These are phyloP conservation scores for Metarhizium brunneum DNA, from an alignment of 2,329 filamentous ascomycete genomes.

Conservation along the genomic window DNA sequence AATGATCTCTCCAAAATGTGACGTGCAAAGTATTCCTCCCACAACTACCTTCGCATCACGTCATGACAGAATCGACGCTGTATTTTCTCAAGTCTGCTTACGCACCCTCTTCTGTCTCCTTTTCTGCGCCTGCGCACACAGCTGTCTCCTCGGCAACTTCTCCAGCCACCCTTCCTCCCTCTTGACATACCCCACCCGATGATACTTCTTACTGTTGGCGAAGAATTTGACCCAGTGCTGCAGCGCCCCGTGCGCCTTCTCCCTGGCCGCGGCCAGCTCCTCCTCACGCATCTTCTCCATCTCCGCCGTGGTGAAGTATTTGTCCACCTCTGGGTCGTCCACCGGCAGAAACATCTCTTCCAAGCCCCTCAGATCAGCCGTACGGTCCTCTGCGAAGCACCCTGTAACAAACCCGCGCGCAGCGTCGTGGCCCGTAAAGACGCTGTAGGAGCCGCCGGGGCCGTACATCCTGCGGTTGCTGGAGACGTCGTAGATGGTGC, in stretches of 20 bases:
- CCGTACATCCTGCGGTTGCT: constrained; percentile 62
- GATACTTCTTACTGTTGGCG: constrained; percentile 68
- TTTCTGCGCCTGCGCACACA: constrained; percentile 65
- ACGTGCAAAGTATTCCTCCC: not conserved
- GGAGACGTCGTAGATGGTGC: constrained; percentile 78
- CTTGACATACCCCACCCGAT: constrained; percentile 66
- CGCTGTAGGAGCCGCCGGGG: constrained; percentile 75
- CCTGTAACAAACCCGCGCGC: constrained; percentile 84
- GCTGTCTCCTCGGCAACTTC: constrained; percentile 47
- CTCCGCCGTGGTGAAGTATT: constrained; percentile 44
- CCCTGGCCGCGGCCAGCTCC: constrained; percentile 56
- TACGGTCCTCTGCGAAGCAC: constrained; percentile 81
- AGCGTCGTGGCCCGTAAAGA: constrained; percentile 81
- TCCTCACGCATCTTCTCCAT: constrained; percentile 43
- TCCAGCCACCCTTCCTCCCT: constrained; percentile 52
- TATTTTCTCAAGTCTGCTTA: not conserved
- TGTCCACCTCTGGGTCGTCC: constrained; percentile 54
- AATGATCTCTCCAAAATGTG: too few species aligned
- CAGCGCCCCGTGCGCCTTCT: constrained; percentile 57
- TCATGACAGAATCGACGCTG: too few species aligned
- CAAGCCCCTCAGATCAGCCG: constrained; percentile 74
- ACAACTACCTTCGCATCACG: not conserved
- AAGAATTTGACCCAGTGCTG: constrained; percentile 83
- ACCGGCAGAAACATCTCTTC: constrained; percentile 74
- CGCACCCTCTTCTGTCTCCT: constrained; percentile 40